phyloP scores from a whole-genome alignment of 768 basidiomycete genomes.

The Mycena capillaripes region DNA sequence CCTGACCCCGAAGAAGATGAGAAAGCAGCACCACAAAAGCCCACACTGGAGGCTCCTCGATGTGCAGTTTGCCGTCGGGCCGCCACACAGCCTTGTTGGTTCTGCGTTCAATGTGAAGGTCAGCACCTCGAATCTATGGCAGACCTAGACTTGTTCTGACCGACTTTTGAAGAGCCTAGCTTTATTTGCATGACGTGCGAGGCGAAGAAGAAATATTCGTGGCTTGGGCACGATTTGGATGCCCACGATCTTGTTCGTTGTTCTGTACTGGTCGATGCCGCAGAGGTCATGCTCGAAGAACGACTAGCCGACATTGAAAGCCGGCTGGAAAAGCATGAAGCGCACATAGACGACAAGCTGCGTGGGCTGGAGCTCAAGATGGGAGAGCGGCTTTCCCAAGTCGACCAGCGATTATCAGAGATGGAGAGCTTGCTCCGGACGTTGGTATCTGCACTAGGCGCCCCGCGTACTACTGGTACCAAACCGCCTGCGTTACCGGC shows the following conservation, averaged over 20 bases:
- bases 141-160: neutral
- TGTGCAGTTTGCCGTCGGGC: slow-evolving; percentile 41
- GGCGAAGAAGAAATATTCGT: slow-evolving; percentile 23
- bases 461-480: no score
- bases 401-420: slow-evolving; percentile 35
- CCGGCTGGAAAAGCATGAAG: slow-evolving; percentile 29
- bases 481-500: neutral
- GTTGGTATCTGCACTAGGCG: slow-evolving; percentile 16
- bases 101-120: slow-evolving; percentile 45
- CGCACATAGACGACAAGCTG: slow-evolving; percentile 28
- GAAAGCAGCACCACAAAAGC: neutral
- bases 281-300: slow-evolving; percentile 33
- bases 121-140: slow-evolving; percentile 27
- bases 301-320: slow-evolving; percentile 37
- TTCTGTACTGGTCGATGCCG: slow-evolving; percentile 8
- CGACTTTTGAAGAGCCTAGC: slow-evolving; percentile 10
- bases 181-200: slow-evolving; percentile 41
- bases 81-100: slow-evolving; percentile 47
- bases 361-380: slow-evolving; percentile 30
- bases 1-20: slow-evolving; percentile 13
- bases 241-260: slow-evolving; percentile 41
- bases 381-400: slow-evolving; percentile 29
- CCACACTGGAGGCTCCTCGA: neutral
- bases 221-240: slow-evolving; percentile 34
- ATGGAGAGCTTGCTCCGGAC: slow-evolving; percentile 38